A percentile compares a stretch with the other conserved stretches of the same genome.
Evolutionary conservation across 257 asterid species (phyloP).

Genomic region (Echium plantagineum): DNA sequence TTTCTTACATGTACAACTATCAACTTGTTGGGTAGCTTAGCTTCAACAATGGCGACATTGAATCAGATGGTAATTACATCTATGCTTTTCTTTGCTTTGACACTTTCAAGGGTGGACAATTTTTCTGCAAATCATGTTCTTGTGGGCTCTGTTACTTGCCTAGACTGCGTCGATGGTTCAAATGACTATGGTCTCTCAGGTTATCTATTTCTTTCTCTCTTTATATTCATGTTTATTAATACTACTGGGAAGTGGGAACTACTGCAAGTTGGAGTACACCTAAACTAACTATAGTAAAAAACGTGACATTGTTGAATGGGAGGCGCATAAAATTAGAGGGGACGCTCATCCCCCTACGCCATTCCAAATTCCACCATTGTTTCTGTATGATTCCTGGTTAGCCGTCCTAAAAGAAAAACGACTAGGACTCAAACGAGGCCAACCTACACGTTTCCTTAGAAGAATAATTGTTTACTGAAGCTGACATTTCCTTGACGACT

Average conservation of each 20-base stretch:
- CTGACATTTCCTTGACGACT: too few species aligned
- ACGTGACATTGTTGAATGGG: neutral
- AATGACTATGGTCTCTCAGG: conserved; percentile 52
- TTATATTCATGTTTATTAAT: neutral
- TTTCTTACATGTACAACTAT: too few species aligned
- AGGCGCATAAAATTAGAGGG: neutral
- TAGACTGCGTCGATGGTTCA: conserved; percentile 35
- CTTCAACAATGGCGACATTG: conserved; percentile 21
- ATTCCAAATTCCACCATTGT: too few species aligned
- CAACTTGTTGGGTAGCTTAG: neutral
- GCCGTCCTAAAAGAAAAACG: too few species aligned
- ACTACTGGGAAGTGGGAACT: neutral
- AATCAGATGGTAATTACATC: conserved; percentile 6
- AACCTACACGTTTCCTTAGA: too few species aligned
- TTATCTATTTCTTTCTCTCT: conserved; percentile 4
- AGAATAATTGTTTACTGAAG: too few species aligned
- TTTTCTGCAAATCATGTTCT: conserved; percentile 22
- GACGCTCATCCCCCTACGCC: too few species aligned
- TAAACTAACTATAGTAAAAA: too few species aligned
- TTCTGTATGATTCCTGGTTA: too few species aligned
- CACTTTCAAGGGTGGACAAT: conserved; percentile 21
- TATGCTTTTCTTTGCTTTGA: conserved; percentile 30
- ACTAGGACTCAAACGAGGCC: too few species aligned
- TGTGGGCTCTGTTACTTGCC: conserved; percentile 55
- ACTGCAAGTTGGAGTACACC: too few species aligned